A percentile compares a stretch with the other conserved stretches of the same genome.
Evolutionary conservation across 345 rosid genomes (phyloP).

Genomic region (Garcia nutans): DNA sequence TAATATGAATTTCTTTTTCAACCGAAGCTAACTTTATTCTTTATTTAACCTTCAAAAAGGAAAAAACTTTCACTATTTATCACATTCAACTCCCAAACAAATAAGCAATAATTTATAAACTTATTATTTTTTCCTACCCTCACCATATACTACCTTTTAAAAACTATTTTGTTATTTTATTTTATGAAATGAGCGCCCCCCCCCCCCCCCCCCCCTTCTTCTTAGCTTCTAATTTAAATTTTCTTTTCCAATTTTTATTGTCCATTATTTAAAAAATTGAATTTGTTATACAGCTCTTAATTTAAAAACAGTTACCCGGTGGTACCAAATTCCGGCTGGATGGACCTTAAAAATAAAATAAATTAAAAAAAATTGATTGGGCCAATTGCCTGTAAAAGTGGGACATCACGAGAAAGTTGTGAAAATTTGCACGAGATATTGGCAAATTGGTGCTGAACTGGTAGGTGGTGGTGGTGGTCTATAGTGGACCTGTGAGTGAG

Average conservation of each 20-base stretch:
- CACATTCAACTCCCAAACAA: background rate
- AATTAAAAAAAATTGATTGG: background rate
- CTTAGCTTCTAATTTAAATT: background rate
- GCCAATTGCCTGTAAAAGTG: background rate
- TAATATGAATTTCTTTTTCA: background rate
- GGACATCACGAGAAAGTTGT: conserved; percentile 28
- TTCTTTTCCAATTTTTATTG: background rate
- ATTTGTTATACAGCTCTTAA: background rate
- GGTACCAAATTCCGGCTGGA: conserved; percentile 10
- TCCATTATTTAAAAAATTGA: background rate
- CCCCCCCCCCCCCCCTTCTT: no score
- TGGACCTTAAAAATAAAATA: background rate
- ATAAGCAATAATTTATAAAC: background rate
- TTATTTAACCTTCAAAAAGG: background rate
- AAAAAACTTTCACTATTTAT: conserved; percentile 18
- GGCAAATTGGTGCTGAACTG: background rate
- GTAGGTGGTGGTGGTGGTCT: background rate
- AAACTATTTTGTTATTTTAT: no score
- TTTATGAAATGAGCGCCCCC: no score
- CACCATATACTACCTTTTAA: background rate
- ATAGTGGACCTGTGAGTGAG: background rate
- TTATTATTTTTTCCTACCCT: background rate
- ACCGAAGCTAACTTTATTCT: no score
- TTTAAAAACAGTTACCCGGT: background rate
- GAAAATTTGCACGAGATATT: conserved; percentile 28